Evolutionary conservation across 352 stramenopile species (phyloP).

Genomic region (Blastocystis sp.): DNA sequence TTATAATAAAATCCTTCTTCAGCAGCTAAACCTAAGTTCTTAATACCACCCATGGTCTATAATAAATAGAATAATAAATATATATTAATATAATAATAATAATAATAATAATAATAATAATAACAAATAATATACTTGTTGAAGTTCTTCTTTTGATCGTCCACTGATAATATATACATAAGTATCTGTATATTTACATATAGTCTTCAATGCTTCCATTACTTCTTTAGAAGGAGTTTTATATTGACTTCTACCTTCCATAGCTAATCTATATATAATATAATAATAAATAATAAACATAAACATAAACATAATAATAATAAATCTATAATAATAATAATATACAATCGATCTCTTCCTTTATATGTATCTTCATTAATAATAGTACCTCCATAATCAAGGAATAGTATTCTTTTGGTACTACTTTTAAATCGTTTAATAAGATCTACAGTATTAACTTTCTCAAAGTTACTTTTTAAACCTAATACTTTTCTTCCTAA

Average conservation of each 20-base stretch:
- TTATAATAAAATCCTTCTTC: conserved; percentile 97
- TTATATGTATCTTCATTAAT: conserved; percentile 57
- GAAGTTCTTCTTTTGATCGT: conserved; percentile 73
- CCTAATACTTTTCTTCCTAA: conserved; percentile 80
- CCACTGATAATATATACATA: conserved; percentile 94
- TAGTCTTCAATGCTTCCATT: neutral
- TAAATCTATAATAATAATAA: too few relatives aligned
- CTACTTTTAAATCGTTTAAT: conserved; percentile 65
- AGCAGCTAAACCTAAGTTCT: conserved; percentile 75
- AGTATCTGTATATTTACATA: conserved; percentile 49
- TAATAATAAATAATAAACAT: too few relatives aligned
- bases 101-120: too few relatives aligned
- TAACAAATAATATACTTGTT: too few relatives aligned
- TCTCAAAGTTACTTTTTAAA: conserved; percentile 78
- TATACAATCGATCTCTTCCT: conserved; percentile 10
- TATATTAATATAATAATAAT: too few relatives aligned
- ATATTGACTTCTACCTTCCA: conserved; percentile 43
- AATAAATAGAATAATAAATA: too few relatives aligned
- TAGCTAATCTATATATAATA: conserved; percentile 10
- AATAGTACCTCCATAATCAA: conserved; percentile 94
- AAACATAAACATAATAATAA: too few relatives aligned
- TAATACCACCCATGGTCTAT: conserved; percentile 70
- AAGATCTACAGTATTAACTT: conserved; percentile 69
- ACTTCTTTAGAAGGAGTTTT: neutral
- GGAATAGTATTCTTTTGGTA: conserved; percentile 72